Conservation (phyloP, 2,329 filamentous ascomycete species). For the Hypoxylon sp. region DNA sequence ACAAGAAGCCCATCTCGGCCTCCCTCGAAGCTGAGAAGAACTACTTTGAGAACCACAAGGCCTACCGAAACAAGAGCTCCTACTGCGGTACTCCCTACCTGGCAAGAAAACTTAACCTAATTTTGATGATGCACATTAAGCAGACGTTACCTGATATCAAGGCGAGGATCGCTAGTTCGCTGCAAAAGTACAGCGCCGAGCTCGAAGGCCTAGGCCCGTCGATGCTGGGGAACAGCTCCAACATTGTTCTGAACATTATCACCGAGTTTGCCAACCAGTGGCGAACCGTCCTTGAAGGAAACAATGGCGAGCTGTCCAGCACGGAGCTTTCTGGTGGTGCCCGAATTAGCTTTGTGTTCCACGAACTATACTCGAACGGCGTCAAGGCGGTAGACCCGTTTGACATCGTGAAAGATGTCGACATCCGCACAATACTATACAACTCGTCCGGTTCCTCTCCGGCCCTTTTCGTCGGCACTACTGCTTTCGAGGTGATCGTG, state of each 20-base stretch:
- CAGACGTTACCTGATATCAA: constrained; percentile 99
- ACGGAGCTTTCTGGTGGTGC: constrained; percentile 94
- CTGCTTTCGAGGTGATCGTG: constrained; percentile 97
- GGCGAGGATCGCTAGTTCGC: constrained; percentile 89
- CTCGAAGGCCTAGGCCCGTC: constrained; percentile 87
- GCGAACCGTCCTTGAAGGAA: constrained; percentile 93
- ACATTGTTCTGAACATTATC: constrained; percentile 98
- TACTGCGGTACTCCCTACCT: constrained; percentile 99
- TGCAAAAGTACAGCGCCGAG: constrained; percentile 90
- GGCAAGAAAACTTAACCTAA: constrained; percentile 95
- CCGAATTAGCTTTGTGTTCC: constrained; percentile 98
- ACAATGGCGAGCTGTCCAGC: constrained; percentile 95
- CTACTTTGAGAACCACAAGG: constrained; percentile 98
- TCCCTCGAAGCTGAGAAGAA: constrained; percentile 93
- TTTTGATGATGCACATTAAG: constrained; percentile 99
- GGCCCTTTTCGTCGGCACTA: constrained; percentile 95
- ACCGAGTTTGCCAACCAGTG: constrained; percentile 99
- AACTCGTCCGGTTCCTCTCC: constrained; percentile 99
- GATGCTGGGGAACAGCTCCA: constrained; percentile 93
- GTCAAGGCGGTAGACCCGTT: constrained; percentile 98
- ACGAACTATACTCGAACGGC: constrained; percentile 97
- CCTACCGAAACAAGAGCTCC: constrained; percentile 96
- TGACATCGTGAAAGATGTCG: constrained; percentile 94
- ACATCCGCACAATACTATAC: constrained; percentile 96
- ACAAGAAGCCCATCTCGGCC: constrained; percentile 91